phyloP scores from a whole-genome alignment of 2,329 filamentous ascomycete species.

The Aspergillus niger region DNA sequence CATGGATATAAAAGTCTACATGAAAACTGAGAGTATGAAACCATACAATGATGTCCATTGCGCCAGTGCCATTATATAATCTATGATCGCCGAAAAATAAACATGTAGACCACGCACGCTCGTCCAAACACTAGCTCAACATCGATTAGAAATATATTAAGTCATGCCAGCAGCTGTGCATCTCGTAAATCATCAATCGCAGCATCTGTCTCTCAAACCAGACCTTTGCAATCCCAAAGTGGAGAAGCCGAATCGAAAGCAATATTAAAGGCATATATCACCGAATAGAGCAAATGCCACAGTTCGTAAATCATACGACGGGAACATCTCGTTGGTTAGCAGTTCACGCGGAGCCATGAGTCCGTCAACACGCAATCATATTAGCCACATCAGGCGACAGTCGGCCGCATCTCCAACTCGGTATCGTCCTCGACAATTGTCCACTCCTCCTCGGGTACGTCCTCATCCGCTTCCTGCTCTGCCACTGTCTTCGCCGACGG shows the following conservation, averaged over 20 bases:
- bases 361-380: slow-evolving; percentile 13
- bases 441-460: slow-evolving; percentile 77
- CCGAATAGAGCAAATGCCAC: slow-evolving; percentile 5
- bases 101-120: neutral
- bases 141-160: slow-evolving; percentile 4
- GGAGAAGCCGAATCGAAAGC: neutral
- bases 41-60: neutral
- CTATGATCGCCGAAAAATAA: slow-evolving; percentile 3
- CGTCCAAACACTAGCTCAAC: neutral
- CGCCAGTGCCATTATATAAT: slow-evolving; percentile 10
- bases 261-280: neutral
- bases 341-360: neutral
- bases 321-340: no score
- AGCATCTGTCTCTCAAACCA: neutral
- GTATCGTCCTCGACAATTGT: slow-evolving; percentile 75
- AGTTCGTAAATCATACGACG: slow-evolving; percentile 9
- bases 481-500: slow-evolving; percentile 39
- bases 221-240: neutral
- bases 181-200: neutral
- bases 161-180: neutral
- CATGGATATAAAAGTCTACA: neutral
- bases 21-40: neutral
- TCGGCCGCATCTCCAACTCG: slow-evolving; percentile 45
- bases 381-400: slow-evolving; percentile 29
- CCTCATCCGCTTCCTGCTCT: slow-evolving; percentile 46